Conservation (phyloP, 108 stramenopile species). For the Discostella stelligeroides region DNA sequence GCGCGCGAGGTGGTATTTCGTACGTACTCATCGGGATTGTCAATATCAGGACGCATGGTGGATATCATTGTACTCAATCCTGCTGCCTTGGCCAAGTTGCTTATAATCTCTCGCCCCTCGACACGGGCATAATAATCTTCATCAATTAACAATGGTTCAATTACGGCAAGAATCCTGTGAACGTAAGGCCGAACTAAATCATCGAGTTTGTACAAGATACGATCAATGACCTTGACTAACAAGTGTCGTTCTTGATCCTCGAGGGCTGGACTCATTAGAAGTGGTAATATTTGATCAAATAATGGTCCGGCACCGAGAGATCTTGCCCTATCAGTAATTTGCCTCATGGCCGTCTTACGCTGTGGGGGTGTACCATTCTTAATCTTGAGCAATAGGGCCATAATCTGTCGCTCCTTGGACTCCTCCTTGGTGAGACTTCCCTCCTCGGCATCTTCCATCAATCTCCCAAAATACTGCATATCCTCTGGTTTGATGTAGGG, state of each 20-base stretch:
- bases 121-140: constrained; percentile 99
- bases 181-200: constrained; percentile 97
- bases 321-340: constrained; percentile 96
- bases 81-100: constrained; percentile 99
- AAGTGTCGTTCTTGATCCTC: constrained; percentile 99
- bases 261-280: constrained; percentile 96
- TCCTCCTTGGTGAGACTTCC: constrained; percentile 78
- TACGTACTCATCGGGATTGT: constrained; percentile 98
- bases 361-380: constrained; percentile 99
- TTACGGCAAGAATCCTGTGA: constrained; percentile 96
- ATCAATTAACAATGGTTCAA: constrained; percentile 98
- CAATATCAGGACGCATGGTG: constrained; percentile 99
- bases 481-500: constrained; percentile 99
- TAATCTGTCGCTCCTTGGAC: constrained; percentile 85
- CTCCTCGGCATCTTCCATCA: constrained; percentile 90
- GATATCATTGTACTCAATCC: constrained; percentile 99
- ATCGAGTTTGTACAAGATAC: constrained; percentile 96
- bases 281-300: constrained; percentile 97
- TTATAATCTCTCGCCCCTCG: constrained; percentile 98
- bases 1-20: constrained; percentile 97
- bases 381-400: constrained; percentile 94
- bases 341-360: constrained; percentile 98
- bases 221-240: constrained; percentile 99
- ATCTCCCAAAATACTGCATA: constrained; percentile 97
- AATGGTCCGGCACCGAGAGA: constrained; percentile 95